A percentile compares a stretch with the other conserved stretches of the same genome.
phyloP scores from a whole-genome alignment of 345 rosid genomes.

The Hypericum perforatum region DNA sequence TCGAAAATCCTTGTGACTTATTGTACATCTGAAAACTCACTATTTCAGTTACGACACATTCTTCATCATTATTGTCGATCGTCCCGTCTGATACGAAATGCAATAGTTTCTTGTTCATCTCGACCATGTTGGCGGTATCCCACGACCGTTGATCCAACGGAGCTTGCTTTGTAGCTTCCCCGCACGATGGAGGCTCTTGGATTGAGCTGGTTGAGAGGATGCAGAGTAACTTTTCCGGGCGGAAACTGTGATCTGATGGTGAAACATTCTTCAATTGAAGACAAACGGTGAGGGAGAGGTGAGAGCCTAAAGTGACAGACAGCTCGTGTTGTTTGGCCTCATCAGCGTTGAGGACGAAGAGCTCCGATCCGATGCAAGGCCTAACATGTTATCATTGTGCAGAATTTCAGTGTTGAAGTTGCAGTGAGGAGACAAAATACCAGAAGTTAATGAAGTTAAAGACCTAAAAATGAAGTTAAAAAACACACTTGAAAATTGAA shows the following conservation, averaged over 20 bases:
- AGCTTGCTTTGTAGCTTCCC: slow-evolving; percentile 14
- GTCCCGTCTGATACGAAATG: slow-evolving; percentile 24
- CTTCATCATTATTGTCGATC: background rate
- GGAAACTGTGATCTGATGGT: slow-evolving; percentile 16
- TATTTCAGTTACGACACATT: slow-evolving; percentile 14
- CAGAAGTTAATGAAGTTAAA: too few species aligned
- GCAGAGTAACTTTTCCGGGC: slow-evolving; percentile 40
- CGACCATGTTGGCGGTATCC: slow-evolving; percentile 39
- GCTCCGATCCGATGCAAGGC: slow-evolving; percentile 67
- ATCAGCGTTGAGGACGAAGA: slow-evolving; percentile 36
- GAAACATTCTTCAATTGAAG: slow-evolving; percentile 49
- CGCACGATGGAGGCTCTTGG: slow-evolving; percentile 17
- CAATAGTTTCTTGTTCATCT: slow-evolving; percentile 36
- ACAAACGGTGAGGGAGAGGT: slow-evolving; percentile 56
- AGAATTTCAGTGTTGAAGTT: background rate
- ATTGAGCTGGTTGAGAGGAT: slow-evolving; percentile 39
- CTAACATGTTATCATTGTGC: slow-evolving; percentile 33
- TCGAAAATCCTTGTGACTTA: slow-evolving; percentile 68
- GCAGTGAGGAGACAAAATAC: background rate
- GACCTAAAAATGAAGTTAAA: too few species aligned
- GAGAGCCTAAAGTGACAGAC: slow-evolving; percentile 37
- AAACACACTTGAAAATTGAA: too few species aligned
- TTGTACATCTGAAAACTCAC: slow-evolving; percentile 40
- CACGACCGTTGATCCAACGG: slow-evolving; percentile 21
- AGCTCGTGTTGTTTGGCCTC: slow-evolving; percentile 20